Evolutionary conservation across 805 yeast species (phyloP).

Genomic region (Wickerhamomyces alni): DNA sequence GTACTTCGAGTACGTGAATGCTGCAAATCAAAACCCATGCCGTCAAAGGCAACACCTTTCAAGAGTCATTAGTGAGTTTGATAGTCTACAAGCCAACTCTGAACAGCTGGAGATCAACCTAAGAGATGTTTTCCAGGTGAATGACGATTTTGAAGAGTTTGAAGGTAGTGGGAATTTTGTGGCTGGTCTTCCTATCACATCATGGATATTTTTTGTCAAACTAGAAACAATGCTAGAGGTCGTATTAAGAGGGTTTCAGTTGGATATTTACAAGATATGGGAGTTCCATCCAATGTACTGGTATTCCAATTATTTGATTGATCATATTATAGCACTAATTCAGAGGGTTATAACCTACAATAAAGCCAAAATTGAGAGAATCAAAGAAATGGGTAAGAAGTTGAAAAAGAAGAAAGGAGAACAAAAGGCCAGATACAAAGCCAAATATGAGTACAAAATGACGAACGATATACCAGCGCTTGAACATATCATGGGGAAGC

Average conservation of each 20-base stretch:
- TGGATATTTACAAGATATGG: slow-evolving; percentile 65
- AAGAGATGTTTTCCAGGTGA: slow-evolving; percentile 27
- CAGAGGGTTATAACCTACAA: slow-evolving; percentile 28
- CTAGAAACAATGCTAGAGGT: slow-evolving; percentile 66
- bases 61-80: slow-evolving; percentile 57
- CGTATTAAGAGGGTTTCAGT: slow-evolving; percentile 67
- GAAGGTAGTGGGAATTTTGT: slow-evolving; percentile 11
- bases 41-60: slow-evolving; percentile 75
- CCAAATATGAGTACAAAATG: slow-evolving; percentile 26
- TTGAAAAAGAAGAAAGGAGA: slow-evolving; percentile 48
- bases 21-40: slow-evolving; percentile 61
- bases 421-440: slow-evolving; percentile 37
- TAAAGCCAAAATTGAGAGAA: slow-evolving; percentile 26
- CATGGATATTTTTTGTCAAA: slow-evolving; percentile 65
- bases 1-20: slow-evolving; percentile 37
- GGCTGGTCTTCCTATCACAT: slow-evolving; percentile 59
- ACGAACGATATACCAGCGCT: slow-evolving; percentile 32
- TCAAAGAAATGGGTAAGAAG: slow-evolving; percentile 31
- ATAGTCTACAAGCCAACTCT: slow-evolving; percentile 70
- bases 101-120: slow-evolving; percentile 56
- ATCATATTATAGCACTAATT: slow-evolving; percentile 39
- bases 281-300: slow-evolving; percentile 67
- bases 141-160: slow-evolving; percentile 20
- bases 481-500: slow-evolving; percentile 18
- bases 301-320: slow-evolving; percentile 50